A percentile compares a stretch with the other conserved stretches of the same genome.
These are phyloP conservation scores for Dothideomycetes sp. DNA, from an alignment of 2,329 filamentous ascomycete genomes.

Conservation along the genomic window DNA sequence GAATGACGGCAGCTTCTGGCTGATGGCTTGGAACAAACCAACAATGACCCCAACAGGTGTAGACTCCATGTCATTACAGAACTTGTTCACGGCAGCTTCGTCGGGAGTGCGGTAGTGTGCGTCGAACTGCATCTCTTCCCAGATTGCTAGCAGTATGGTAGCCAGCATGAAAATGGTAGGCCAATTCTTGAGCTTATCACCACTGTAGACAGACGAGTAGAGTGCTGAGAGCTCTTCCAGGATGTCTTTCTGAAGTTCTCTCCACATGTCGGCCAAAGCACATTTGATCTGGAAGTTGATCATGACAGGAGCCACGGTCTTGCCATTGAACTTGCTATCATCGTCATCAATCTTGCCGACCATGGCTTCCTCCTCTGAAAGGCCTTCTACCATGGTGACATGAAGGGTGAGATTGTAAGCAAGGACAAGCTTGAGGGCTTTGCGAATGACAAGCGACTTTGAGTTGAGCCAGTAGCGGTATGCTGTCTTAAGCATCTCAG, in stretches of 20 bases:
- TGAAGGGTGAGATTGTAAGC: constrained; percentile 94
- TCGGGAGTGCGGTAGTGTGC: constrained; percentile 92
- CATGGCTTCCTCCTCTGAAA: constrained; percentile 68
- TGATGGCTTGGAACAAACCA: constrained; percentile 94
- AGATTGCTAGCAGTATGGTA: constrained; percentile 83
- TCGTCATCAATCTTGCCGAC: constrained; percentile 79
- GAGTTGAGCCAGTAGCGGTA: constrained; percentile 89
- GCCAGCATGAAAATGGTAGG: constrained; percentile 97
- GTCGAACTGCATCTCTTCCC: constrained; percentile 99
- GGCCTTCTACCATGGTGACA: constrained; percentile 86
- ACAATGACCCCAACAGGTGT: constrained; percentile 94
- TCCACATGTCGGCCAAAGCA: constrained; percentile 95
- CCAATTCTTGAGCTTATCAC: constrained; percentile 97
- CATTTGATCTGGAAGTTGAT: constrained; percentile 99
- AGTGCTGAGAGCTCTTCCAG: constrained; percentile 84
- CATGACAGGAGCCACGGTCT: constrained; percentile 91
- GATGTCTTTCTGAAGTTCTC: constrained; percentile 91
- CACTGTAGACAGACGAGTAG: constrained; percentile 96
- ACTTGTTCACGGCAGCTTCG: constrained; percentile 75
- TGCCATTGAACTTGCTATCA: constrained; percentile 78
- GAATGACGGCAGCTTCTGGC: constrained; percentile 86
- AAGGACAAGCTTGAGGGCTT: constrained; percentile 87
- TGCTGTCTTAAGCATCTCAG: constrained; percentile 90
- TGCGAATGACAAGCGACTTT: constrained; percentile 80
- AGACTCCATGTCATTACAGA: constrained; percentile 94